phyloP scores from a whole-genome alignment of 2,329 filamentous ascomycete species.

The Alternaria viburni region DNA sequence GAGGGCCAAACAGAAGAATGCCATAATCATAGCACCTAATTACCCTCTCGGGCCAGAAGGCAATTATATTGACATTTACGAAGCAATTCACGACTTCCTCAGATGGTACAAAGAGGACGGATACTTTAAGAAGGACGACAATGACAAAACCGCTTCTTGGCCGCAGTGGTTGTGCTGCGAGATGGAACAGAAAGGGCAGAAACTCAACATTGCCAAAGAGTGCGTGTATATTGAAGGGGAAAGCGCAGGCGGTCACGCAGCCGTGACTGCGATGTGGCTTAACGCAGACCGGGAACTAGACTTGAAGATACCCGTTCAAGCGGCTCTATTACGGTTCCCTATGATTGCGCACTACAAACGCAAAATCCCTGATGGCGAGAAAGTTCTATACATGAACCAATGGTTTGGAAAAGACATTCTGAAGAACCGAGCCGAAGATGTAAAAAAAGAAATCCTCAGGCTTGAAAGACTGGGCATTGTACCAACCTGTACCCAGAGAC shows the following conservation, averaged over 20 bases:
- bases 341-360: slow-evolving; percentile 2
- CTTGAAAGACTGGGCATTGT: no score
- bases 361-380: background rate
- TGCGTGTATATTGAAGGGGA: background rate
- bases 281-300: background rate
- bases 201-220: background rate
- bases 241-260: background rate
- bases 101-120: background rate
- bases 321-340: background rate
- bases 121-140: background rate
- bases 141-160: background rate
- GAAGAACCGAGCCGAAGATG: no score
- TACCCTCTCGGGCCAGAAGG: slow-evolving; percentile 6
- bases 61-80: background rate
- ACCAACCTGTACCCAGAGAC: no score
- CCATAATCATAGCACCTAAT: slow-evolving; percentile 5
- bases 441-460: background rate
- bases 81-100: background rate
- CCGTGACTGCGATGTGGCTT: background rate
- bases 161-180: background rate
- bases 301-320: background rate
- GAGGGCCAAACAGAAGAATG: background rate
- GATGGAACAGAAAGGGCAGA: background rate
- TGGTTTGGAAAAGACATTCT: no score
- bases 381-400: background rate